Base-by-base conservation (phyloP, 352 stramenopile species). In the Globisporangium echinulatum region DNA sequence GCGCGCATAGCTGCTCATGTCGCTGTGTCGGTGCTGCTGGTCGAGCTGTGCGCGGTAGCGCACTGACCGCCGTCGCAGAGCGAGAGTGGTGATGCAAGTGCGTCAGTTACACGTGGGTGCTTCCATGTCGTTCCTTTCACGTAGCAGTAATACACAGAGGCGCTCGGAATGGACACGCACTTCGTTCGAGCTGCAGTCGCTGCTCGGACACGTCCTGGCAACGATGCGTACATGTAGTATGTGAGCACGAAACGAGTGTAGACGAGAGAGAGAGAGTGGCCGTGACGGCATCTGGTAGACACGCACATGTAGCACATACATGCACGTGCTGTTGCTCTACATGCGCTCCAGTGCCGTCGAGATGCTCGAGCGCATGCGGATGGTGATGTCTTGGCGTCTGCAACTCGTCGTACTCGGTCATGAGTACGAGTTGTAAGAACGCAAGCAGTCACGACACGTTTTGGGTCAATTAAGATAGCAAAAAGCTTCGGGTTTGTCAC, bases 361-460 rank as follows among this genome's bases (percentile, higher is more conserved):
- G 36, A 37, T 60, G 36, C 25, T 33, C 25, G 25, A 33, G 55
- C 44, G 37, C 36, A 37, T 7, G 15, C 11, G n/a, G 13, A 33
- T 25, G 25, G 25, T n/a, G 17, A 7, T 7, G 6, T 25, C 39
- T 51, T 10, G 64, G 70, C 44, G 70, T 78, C 59, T 25, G n/a
- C 39, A 69, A 49, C 47, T 66, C 67, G 14, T 65, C 49, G 58
- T 75, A 75, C 57, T 71, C 52, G 8, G 52, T 43, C 70, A 77
- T 77, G 38, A 17, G 5, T 5, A 47, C 63, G 5, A 53, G 11
- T 33, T 33, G 25, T 33, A 46, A 51, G 33, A 5, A 57, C n/a
- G 8, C 19, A 5, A 37, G 14, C 9, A 14, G 19, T 7, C 25
- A 49, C 7, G 47, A 47, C 42, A 14, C 25, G 25, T 33, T 33